phyloP scores from a whole-genome alignment of 306 rosid species.

The Vachellia pachyceras region DNA sequence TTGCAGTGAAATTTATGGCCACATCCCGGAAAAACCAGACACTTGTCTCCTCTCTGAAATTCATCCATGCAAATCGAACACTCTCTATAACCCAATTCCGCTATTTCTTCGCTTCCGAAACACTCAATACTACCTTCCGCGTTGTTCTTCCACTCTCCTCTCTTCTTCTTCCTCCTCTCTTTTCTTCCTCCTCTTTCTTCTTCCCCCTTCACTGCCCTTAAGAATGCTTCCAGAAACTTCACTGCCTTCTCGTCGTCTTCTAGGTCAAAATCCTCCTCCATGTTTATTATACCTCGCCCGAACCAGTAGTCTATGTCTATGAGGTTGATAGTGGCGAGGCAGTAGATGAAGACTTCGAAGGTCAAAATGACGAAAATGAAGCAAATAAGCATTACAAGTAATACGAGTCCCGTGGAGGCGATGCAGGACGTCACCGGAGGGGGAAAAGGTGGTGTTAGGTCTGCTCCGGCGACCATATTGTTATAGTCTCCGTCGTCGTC shows the following conservation, averaged over 20 bases:
- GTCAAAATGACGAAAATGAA: too few species aligned
- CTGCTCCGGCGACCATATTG: neutral
- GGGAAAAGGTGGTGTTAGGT: too few species aligned
- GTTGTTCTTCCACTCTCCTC: too few species aligned
- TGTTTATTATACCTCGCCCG: neutral
- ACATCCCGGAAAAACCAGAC: slow-evolving; percentile 53
- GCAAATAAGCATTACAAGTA: too few species aligned
- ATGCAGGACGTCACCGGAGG: too few species aligned
- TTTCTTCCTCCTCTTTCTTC: neutral
- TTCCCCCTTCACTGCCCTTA: slow-evolving; percentile 16
- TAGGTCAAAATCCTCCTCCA: neutral
- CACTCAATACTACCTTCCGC: neutral
- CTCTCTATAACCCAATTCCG: slow-evolving; percentile 11
- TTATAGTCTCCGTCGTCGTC: neutral
- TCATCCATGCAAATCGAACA: slow-evolving; percentile 66
- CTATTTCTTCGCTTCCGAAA: neutral
- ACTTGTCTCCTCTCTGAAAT: slow-evolving; percentile 49
- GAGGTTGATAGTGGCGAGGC: too few species aligned
- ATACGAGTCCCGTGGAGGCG: too few species aligned
- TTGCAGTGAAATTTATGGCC: slow-evolving; percentile 55
- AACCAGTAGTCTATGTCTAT: too few species aligned
- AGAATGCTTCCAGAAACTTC: slow-evolving; percentile 15
- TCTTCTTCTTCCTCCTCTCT: too few species aligned
- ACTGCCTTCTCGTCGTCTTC: slow-evolving; percentile 19
- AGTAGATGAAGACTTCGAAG: too few species aligned